Base-by-base conservation (phyloP, 2,329 filamentous ascomycete genomes). In the Harringtonia aguacate region DNA sequence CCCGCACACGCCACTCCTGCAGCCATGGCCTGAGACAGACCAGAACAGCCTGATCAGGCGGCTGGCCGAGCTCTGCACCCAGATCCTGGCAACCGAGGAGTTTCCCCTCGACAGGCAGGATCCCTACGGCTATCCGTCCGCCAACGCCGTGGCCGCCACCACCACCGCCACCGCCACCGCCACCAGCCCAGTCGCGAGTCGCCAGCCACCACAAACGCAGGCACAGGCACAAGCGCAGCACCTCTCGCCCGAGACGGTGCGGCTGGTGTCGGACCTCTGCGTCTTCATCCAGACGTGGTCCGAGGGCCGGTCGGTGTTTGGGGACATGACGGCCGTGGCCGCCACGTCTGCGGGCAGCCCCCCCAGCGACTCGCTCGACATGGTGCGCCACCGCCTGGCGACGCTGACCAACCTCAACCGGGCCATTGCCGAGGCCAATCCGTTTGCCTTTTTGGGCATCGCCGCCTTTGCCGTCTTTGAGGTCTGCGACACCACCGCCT, bases 381-480 rank as follows among this genome's bases (percentile, higher is more conserved):
- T 50, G 41, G 47, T 51, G 20, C 48, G 44, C 10, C 46, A 46
- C 33, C 49, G 46, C 1, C 41, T 67, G 0, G 55, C 58, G 0
- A 62, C 62, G 0, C 50, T 68, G 4, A 55, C 57, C 33, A 58
- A 60, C 15, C 56, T 68, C 12, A 66, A 60, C 45, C 56, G 60
- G 34, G 60, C 62, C 7, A 54, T 68, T 3, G 58, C 59, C 28
- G 61, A 57, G 0, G 63, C 61, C 2, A 60, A 68, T 29, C 65
- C 65, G 0, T 57, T 67, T 39, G 65, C 65, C 0, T 56, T 68
- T 9, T 56, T 68, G 5, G 65, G 64, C 2, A 68, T 68, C 17
- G 64, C 64, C 0, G 64, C 61, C 0, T 67, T 68, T 47, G 64
- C 65, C 1, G 61, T 68, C 29, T 63, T 68, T 22, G 65, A 68